Evolutionary conservation across 2,329 filamentous ascomycete species (phyloP).

Genomic region (Ceratocystis alfenasii): DNA sequence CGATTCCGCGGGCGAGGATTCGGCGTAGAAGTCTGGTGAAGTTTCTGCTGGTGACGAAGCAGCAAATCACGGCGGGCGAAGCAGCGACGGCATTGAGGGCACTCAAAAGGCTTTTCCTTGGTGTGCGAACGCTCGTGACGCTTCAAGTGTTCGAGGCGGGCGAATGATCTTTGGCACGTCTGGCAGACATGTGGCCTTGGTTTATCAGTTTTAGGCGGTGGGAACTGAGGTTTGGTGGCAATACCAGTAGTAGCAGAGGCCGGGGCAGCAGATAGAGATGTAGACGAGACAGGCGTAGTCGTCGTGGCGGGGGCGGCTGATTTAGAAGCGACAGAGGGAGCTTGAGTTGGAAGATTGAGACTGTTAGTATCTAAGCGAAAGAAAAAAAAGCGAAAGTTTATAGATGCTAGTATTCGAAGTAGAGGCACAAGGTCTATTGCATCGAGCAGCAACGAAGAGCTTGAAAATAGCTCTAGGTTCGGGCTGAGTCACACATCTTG

Average conservation of each 20-base stretch:
- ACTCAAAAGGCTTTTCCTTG: constrained; percentile 98
- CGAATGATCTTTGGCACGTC: constrained; percentile 86
- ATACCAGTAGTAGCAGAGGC: constrained; percentile 34
- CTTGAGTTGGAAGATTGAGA: background rate
- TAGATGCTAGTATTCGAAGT: background rate
- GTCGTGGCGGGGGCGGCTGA: background rate
- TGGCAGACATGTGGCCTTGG: constrained; percentile 86
- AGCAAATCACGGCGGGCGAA: constrained; percentile 89
- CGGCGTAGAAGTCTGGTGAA: constrained; percentile 84
- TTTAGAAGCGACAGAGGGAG: background rate
- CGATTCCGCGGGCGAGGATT: constrained; percentile 77
- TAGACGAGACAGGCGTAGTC: background rate
- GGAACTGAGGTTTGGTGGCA: constrained; percentile 39
- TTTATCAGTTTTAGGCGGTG: constrained; percentile 91
- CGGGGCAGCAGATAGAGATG: constrained; percentile 37
- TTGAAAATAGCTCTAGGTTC: background rate
- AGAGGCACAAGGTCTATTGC: background rate
- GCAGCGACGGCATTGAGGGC: constrained; percentile 83
- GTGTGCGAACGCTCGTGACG: constrained; percentile 96
- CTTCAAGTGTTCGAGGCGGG: constrained; percentile 89
- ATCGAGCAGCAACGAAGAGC: background rate
- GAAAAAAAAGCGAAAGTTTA: background rate
- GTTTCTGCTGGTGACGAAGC: constrained; percentile 92
- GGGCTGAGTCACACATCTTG: background rate
- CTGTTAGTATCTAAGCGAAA: background rate